Base-by-base conservation (phyloP, 148 eudicot species). In the Cornus florida region DNA sequence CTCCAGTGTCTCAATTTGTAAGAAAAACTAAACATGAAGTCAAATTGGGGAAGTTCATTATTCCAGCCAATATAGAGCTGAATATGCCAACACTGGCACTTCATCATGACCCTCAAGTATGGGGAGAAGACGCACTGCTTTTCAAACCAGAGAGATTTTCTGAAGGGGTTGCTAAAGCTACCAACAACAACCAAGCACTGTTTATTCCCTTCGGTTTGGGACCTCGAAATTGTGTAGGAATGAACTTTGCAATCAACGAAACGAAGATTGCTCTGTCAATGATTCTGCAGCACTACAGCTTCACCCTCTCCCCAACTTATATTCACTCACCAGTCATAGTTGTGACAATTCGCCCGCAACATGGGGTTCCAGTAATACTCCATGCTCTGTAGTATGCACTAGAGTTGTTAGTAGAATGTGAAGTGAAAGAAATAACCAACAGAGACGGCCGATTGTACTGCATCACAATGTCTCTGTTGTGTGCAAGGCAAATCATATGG, bases 131-230 rank as follows among this genome's bases (percentile, higher is more conserved):
- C 46, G 76, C 46, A 23, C 48, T 46, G 12, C 60, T 35, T 6
- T 79, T 79, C 76, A 79, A 79, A 10, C 81, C 76, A 6, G 71
- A 79, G 13, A 79, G 81, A 46, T 79, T 79, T 53, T 24, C 76
- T 1, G 62, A 65, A 43, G 81, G 76, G n/a, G 57, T 79, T 14
- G 69, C 71, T 3, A 60, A 79, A 38, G 81, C 76, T 10, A 79
- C 71, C 22, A 72, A 64, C n/a, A 48, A 50, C 62, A 72, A 72
- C n/a, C 35, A 13, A 13, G 3, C 62, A 28, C 38, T 16, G 5
- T 72, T 5, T 23, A 2, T 72, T 23, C 75, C 75, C 33, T 72
- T 72, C 7, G 75, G 62, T 35, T 50, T 72, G 7, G 75, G 75
- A 50, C 62, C 62, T 46, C 60, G 75, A 24, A 72, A 0, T 13